Base-by-base conservation (phyloP, 805 yeast genomes). In the Saccharomycopsis schoenii region DNA sequence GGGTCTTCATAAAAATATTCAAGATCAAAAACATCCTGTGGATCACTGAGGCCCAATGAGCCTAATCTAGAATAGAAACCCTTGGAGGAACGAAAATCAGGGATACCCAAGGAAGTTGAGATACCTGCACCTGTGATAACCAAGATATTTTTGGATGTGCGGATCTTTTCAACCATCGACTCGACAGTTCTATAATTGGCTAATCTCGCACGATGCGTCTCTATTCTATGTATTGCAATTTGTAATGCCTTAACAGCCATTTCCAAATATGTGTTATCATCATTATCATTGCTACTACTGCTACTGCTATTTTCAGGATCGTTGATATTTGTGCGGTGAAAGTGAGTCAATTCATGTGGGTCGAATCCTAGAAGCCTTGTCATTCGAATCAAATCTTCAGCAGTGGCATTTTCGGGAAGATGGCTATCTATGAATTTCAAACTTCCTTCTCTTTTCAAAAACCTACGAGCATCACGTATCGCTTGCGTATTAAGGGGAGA, bases 71-170 rank as follows among this genome's bases (percentile, higher is more conserved):
- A 78, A 72, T 91, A 91, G 60, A 91, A 80, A 57, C 97, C 97
- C 65, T 85, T 79, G n/a, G 89, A 83, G 0, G 97, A 89, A 69
- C 97, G 80, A 73, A 91, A 90, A 73, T 90, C 97, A 0, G 97
- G 97, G 60, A 90, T 91, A 8, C 97, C 97, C 59, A 90, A 73
- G 1, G 90, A 83, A 2, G 97, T 90, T 41, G 96, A 88, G 60
- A 91, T 89, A 25, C 97, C 97, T 0, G 97, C 97, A 15, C 97
- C 97, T 0, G 97, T 89, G 24, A 91, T 71, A 0, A 91, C 91
- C 62, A 92, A 68, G 11, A 91, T 78, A 50, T 82, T 85, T 14
- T 77, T 69, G 0, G 94, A 82, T 6, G 73, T 74, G n/a, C 75
- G 65, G 24, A 92, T 75, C 42, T 80, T 79, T 1, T 74, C 76